Conservation (phyloP, 345 rosid species). For the Dipteronia dyeriana region DNA sequence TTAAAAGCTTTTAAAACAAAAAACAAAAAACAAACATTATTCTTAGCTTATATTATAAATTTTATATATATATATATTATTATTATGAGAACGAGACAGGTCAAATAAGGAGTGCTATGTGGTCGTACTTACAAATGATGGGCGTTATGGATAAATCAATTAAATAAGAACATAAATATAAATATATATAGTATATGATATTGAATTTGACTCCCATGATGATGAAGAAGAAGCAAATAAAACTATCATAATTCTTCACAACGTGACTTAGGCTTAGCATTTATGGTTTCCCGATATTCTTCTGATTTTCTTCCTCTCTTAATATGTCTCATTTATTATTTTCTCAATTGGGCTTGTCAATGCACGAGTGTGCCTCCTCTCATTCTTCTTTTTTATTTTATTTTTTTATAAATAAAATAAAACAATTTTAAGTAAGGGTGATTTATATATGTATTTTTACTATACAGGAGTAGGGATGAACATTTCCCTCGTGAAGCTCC, state of each 20-base stretch:
- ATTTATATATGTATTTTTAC: too few relatives aligned
- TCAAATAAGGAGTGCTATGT: conserved; percentile 16
- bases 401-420: background rate
- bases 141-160: conserved; percentile 34
- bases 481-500: too few relatives aligned
- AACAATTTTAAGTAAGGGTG: too few relatives aligned
- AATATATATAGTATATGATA: conserved; percentile 16
- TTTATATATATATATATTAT: too few relatives aligned
- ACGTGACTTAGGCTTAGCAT: conserved; percentile 7
- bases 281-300: conserved; percentile 14
- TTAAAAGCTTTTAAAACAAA: too few relatives aligned
- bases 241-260: background rate
- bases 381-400: background rate
- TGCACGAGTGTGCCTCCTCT: conserved; percentile 29
- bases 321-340: background rate
- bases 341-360: background rate
- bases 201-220: conserved; percentile 12
- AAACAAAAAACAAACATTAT: too few relatives aligned
- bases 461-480: too few relatives aligned
- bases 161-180: conserved; percentile 13
- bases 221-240: background rate
- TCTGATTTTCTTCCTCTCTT: background rate
- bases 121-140: conserved; percentile 10
- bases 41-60: background rate
- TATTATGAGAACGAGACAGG: conserved; percentile 9